Evolutionary conservation across 2,329 filamentous ascomycete species (phyloP).

Genomic region (Madurella fahalii): DNA sequence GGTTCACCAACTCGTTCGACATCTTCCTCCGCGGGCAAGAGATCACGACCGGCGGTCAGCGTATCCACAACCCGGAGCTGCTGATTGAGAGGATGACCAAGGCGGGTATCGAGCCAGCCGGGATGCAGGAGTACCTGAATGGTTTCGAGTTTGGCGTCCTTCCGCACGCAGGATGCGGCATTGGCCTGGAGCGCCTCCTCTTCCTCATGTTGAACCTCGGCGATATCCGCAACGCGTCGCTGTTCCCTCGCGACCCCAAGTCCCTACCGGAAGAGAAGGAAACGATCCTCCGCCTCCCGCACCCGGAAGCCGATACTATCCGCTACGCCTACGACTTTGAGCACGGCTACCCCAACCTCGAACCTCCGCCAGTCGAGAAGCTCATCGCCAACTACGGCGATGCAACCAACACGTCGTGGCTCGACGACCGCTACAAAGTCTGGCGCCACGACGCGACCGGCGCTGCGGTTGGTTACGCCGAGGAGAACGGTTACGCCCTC

Average conservation of each 20-base stretch:
- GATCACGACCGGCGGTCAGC: constrained; percentile 86
- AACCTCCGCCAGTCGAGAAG: constrained; percentile 73
- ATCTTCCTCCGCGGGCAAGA: constrained; percentile 93
- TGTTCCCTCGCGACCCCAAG: constrained; percentile 86
- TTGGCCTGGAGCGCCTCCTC: constrained; percentile 83
- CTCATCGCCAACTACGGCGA: constrained; percentile 95
- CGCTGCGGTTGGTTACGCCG: constrained; percentile 79
- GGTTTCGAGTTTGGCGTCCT: constrained; percentile 86
- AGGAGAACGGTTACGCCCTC: constrained; percentile 55
- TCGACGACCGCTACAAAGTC: constrained; percentile 81
- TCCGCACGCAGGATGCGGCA: constrained; percentile 84
- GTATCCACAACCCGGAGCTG: constrained; percentile 76
- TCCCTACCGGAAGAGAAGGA: constrained; percentile 62
- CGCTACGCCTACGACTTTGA: constrained; percentile 49
- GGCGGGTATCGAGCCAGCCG: constrained; percentile 70
- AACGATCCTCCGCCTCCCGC: constrained; percentile 61
- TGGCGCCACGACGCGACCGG: constrained; percentile 79
- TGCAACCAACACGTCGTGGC: constrained; percentile 89
- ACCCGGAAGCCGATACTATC: constrained; percentile 82
- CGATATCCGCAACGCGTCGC: constrained; percentile 81
- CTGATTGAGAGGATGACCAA: constrained; percentile 74
- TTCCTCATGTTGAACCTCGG: constrained; percentile 82
- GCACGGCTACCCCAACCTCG: constrained; percentile 36
- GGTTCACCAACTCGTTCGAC: constrained; percentile 87
- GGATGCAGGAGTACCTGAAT: constrained; percentile 85